Conservation (phyloP, 2,329 filamentous ascomycete genomes). For the Gliomastix tumulicola region DNA sequence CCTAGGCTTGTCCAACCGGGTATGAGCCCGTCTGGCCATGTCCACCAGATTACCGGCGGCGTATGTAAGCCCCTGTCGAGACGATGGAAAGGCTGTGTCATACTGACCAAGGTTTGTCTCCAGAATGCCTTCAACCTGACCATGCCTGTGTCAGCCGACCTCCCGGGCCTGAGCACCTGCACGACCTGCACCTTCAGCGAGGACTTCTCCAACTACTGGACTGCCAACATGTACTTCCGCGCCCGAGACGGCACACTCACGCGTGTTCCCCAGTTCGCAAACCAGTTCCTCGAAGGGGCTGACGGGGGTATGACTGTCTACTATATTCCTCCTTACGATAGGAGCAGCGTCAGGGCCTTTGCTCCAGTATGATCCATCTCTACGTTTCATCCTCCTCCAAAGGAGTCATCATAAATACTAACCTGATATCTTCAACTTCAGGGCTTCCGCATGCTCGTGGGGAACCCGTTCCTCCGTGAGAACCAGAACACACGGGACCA, state of each 20-base stretch:
- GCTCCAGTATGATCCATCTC: slow-evolving; percentile 27
- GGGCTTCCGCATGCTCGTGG: slow-evolving; percentile 28
- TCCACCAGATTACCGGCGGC: slow-evolving; percentile 46
- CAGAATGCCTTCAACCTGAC: slow-evolving; percentile 26
- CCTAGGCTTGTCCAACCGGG: slow-evolving; percentile 19
- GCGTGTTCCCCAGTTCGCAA: slow-evolving; percentile 23
- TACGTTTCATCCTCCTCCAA: no score
- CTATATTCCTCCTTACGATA: slow-evolving; percentile 23
- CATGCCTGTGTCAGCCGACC: slow-evolving; percentile 16
- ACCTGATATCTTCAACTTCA: no score
- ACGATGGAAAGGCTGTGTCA: no score
- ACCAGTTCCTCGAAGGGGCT: slow-evolving; percentile 19
- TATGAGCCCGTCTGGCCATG: slow-evolving; percentile 36
- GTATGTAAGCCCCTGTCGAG: background rate
- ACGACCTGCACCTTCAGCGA: slow-evolving; percentile 25
- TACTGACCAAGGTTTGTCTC: no score
- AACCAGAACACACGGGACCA: slow-evolving; percentile 17
- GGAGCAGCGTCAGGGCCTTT: slow-evolving; percentile 33
- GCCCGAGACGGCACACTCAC: slow-evolving; percentile 22
- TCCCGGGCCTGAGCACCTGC: slow-evolving; percentile 23
- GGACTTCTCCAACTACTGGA: slow-evolving; percentile 25
- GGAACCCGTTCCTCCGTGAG: slow-evolving; percentile 12
- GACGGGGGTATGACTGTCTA: slow-evolving; percentile 29
- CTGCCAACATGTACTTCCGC: slow-evolving; percentile 23
- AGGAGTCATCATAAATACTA: no score